Base-by-base conservation (phyloP, 1,139 yeast genomes). In the Meyerozyma elateridarum region DNA sequence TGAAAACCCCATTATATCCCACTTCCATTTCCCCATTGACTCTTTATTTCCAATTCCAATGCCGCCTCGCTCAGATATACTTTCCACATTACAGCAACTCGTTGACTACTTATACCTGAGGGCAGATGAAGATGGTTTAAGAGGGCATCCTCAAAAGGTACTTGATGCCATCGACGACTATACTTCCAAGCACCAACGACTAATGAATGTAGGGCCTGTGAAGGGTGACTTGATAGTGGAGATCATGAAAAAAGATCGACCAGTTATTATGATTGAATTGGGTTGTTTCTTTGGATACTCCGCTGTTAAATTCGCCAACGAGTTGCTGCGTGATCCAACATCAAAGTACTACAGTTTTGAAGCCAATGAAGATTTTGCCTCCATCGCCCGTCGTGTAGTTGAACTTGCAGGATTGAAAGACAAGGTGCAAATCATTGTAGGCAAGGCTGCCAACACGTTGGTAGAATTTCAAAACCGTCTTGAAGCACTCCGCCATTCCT, bases 261-360 rank as follows among this genome's bases (percentile, higher is more conserved):
- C 74, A 1, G 52, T 51, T 22, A 35, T 54, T 4, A 48, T 67
- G 49, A 46, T 64, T 25, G 76, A 71, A 39, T 48, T 70, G 27
- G 76, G 76, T 4, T 55, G 70, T 3, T 67, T 59, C 36, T 49
- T 63, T 13, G 76, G 76, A 0, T 70, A 69, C 38, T 60, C 70
- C 0, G 67, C 73, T 6, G 54, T 70, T 2, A 41, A 56, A 20
- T 64, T 64, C 36, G 59, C 60, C 1, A 47, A 43, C 20, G 52
- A 54, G 36, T 38, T 62, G 38, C 37, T 42, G 6, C 40, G 48
- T 22, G 52, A 45, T 31, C 36, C 46, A 19, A 47, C 42, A 6
- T 55, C 61, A 5, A 57, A 54, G 31, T 59, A 63, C 37, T 65
- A 57, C 42, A 57, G 68, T 15, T 66, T 69, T 38, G 73, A 66